Base-by-base conservation (phyloP, 2,329 filamentous ascomycete genomes). In the Neonectria magnoliae region DNA sequence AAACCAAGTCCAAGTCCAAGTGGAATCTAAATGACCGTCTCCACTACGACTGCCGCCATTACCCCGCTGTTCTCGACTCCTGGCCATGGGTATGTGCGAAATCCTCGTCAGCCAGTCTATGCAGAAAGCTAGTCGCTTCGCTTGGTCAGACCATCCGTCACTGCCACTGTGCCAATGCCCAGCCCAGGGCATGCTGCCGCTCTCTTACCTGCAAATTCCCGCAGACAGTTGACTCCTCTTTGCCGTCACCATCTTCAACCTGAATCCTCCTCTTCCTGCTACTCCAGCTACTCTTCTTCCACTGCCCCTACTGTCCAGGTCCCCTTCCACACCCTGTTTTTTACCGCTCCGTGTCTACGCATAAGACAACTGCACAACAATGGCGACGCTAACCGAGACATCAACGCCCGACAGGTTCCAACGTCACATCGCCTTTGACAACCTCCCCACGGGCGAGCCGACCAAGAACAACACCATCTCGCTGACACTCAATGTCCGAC, bases 401-500 rank as follows among this genome's bases (percentile, higher is more conserved):
- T 76, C 67, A 64, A 76, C 67, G 71, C 76, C 76, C 68, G 76
- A 80, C 77, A 89, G 87, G 73, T 89, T 88, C 75, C 83, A 85
- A 71, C 81, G 82, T 36, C 87, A 88, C 77, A 86, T 89, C 64
- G 86, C 84, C 41, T 89, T 89, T 73, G 87, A 88, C 79, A 89
- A 88, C 68, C 80, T 89, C 38, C 82, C 84, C 42, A 80, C 83
- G 45, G 86, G 86, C 73, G 87, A 89, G 71, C 81, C 85, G 7
- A 88, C 86, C 13, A 86, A 87, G 71, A 84, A 84, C 73, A 88
- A 88, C 73, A 85, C 85, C 2, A 82, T 84, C 20, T 93, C 93
- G 6, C 87, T 97, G 70, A 97, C 93, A 0, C 83, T 97, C 64
- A 94, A 94, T 73, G 88, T 92, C 71, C 93, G 93, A 75, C 94